Base-by-base conservation (phyloP, 495 filamentous ascomycete genomes). In the Hypoxylon fuscum region DNA sequence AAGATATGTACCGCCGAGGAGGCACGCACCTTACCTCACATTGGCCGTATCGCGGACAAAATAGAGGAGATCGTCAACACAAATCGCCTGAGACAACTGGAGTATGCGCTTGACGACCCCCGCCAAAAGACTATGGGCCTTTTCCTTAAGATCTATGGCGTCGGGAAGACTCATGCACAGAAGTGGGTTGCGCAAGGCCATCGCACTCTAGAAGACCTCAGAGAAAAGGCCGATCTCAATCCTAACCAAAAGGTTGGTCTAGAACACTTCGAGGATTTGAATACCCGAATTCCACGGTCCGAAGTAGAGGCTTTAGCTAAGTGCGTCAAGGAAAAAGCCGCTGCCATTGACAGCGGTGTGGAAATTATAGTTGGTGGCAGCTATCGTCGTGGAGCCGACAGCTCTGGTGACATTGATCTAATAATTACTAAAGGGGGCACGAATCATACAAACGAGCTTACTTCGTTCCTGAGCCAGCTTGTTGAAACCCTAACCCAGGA, bases 61-160 rank as follows among this genome's bases (percentile, higher is more conserved):
- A 97, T 98, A 52, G 89, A 96, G 67, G 95, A 98, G 68, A 97
- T 97, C 43, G 92, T 76, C 44, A 72, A 52, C 25, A 97, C 94
- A 0, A 85, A 93, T 68, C 79, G 79, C 11, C 85, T 98, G 0
- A 82, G 85, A 15, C 86, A 89, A 32, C 80, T 97, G 2, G 90
- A 96, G 0, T 76, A 81, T 25, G 80, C 88, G 0, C 84, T 80
- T 49, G 65, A 76, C 11, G 88, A 94, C n/a, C 82, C 87, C 0
- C 78, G 80, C 11, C 88, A 92, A 66, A 72, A 74, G 1, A 74
- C 83, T 0, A 72, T 97, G 12, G 85, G 86, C 27, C 60, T 78
- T 1, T 97, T 97, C 64, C 74, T 91, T 14, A 82, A 87, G 0
- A 84, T 97, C 11, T 97, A 97, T 68, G 90, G 89, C 22, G 93